Base-by-base conservation (phyloP, 2,329 filamentous ascomycete species). In the Cercospora sesami region DNA sequence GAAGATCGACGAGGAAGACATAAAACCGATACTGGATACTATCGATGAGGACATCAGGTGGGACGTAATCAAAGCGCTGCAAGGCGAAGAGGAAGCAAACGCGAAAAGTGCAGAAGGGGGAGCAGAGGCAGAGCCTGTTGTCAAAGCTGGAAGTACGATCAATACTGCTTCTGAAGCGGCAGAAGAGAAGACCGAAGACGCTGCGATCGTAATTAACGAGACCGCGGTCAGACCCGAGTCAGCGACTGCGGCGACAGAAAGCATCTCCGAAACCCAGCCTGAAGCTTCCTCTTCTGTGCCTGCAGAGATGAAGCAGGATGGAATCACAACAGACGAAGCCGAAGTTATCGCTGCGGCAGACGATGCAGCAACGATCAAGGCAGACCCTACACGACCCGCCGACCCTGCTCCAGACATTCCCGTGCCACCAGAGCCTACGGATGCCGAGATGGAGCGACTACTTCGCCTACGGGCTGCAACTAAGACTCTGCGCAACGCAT, bases 1-100 rank as follows among this genome's bases (percentile, higher is more conserved):
- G 1, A 87, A 91, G 5, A 88, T 94, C 0, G 93, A 97, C 74
- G 89, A 93, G 77, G 89, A 90, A 71, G 85, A 91, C 51, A 91
- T 97, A 76, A 89, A 92, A 80, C 93, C 87, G 0, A 84, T 89
- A 18, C 75, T 90, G 51, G 84, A 83, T 23, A 74, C 76, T 7
- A 79, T 94, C 62, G 88, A 91, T 48, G 86, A 90, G 3, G 86
- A 87, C 55, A 84, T 90, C 66, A 83, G 86, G 69, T 85, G 85
- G 10, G 84, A 86, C 51, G 90, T 93, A 0, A 78, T 90, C 69
- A 85, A 86, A 68, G 85, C 86, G 23, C 81, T 93, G 55, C 88
- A 82, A 66, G 80, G 80, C 14, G 75, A 80, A 21, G 77, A 78
- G 53, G 77, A 77, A 45, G 77, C 79, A 12, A 74, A 75, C 60